Conservation (phyloP, 495 filamentous ascomycete species). For the Penicillium steckii region DNA sequence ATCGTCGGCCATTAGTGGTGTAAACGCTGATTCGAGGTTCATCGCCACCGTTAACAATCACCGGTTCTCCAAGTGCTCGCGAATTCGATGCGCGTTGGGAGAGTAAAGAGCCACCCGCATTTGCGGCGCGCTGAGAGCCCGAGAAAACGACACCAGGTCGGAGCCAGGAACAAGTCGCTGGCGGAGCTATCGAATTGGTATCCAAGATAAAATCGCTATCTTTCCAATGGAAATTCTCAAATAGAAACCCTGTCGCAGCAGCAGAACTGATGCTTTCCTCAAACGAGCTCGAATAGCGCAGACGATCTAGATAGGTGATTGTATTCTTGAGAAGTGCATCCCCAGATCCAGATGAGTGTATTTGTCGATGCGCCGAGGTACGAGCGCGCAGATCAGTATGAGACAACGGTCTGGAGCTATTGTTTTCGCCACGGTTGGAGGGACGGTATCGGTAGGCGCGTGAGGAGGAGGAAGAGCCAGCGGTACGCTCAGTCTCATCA, state of each 20-base stretch:
- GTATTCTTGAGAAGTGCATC: constrained; percentile 54
- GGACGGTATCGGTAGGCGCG: constrained; percentile 41
- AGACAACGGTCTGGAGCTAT: constrained; percentile 29
- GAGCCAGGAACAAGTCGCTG: constrained; percentile 63
- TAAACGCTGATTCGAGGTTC: constrained; percentile 31
- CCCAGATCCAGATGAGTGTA: constrained; percentile 44
- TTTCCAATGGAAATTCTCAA: constrained; percentile 43
- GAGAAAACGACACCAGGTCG: constrained; percentile 62
- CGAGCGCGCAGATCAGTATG: constrained; percentile 48
- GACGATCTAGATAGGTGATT: constrained; percentile 62
- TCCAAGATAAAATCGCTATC: constrained; percentile 64
- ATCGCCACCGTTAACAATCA: constrained; percentile 43
- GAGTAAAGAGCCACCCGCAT: constrained; percentile 26
- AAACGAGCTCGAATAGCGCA: constrained; percentile 55
- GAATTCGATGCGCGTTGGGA: constrained; percentile 29
- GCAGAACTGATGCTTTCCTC: constrained; percentile 57
- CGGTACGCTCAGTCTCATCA: constrained; percentile 31
- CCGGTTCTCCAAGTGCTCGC: constrained; percentile 28
- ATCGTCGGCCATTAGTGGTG: constrained; percentile 35
- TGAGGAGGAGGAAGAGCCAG: constrained; percentile 13
- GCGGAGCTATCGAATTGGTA: constrained; percentile 50
- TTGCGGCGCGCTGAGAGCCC: constrained; percentile 56
- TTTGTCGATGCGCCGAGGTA: constrained; percentile 49
- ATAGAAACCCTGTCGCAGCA: constrained; percentile 47
- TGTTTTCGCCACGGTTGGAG: constrained; percentile 28